Conservation (phyloP, 108 stramenopile species). For the Cyclotella sp. region DNA sequence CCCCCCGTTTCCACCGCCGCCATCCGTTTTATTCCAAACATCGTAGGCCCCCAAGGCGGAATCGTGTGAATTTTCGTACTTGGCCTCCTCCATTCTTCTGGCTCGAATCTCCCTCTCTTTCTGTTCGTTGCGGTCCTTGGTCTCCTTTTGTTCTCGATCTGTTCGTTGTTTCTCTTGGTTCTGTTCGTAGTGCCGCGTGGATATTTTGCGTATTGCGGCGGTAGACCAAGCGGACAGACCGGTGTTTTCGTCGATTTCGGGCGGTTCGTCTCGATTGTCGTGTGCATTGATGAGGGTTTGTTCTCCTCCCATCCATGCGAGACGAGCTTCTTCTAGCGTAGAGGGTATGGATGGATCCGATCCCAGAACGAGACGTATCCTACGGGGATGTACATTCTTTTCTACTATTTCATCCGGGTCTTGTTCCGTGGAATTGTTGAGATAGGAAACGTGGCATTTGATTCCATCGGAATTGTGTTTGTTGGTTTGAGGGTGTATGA, state of each 20-base stretch:
- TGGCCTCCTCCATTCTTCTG: conserved; percentile 84
- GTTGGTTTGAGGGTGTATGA: conserved; percentile 7
- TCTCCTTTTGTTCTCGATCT: conserved; percentile 45
- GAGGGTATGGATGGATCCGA: conserved; percentile 73
- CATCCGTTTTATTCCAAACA: conserved; percentile 57
- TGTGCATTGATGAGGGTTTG: conserved; percentile 39
- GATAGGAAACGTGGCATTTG: conserved; percentile 72
- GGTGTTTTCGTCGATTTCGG: conserved; percentile 73
- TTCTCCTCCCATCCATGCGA: conserved; percentile 78
- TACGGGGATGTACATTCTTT: conserved; percentile 59
- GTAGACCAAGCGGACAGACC: conserved; percentile 80
- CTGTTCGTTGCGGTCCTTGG: conserved; percentile 56
- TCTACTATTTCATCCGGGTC: conserved; percentile 81
- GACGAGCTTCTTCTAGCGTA: conserved; percentile 79
- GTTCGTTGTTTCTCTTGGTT: conserved; percentile 71
- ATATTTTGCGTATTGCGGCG: conserved; percentile 69
- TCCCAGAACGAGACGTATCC: conserved; percentile 74
- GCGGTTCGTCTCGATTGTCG: conserved; percentile 2
- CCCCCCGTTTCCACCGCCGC: conserved; percentile 31
- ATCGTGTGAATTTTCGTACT: conserved; percentile 81
- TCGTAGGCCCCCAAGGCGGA: conserved; percentile 87
- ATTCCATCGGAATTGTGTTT: background rate
- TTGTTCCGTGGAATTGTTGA: conserved; percentile 24
- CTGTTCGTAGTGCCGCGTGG: conserved; percentile 66
- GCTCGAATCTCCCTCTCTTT: conserved; percentile 49